These are phyloP conservation scores for Colletotrichum sublineola DNA, from an alignment of 2,329 filamentous ascomycete species.

Conservation along the genomic window DNA sequence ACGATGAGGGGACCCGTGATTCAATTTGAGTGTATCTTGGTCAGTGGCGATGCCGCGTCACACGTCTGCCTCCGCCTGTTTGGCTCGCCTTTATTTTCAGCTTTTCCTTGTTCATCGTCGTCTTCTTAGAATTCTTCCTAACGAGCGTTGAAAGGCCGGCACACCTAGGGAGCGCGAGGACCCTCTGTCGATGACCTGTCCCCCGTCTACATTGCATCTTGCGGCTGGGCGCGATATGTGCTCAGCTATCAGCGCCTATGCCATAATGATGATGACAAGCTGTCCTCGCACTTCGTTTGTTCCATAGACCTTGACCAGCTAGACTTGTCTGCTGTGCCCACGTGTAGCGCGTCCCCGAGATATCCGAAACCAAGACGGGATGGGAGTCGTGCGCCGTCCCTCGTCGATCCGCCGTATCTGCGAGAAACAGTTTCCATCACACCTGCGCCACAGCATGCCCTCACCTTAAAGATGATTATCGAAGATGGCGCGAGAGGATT, in stretches of 20 bases:
- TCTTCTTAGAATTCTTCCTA: background rate
- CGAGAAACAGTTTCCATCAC: background rate
- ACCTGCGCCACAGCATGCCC: background rate
- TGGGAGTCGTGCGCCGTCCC: background rate
- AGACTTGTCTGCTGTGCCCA: background rate
- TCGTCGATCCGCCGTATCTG: background rate
- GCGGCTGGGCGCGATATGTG: background rate
- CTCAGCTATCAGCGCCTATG: background rate
- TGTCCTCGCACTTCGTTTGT: background rate
- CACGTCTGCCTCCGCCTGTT: background rate
- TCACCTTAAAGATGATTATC: background rate
- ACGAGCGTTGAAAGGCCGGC: background rate
- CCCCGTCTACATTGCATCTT: background rate
- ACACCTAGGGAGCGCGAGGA: background rate
- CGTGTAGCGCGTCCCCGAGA: background rate
- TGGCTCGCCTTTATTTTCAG: background rate
- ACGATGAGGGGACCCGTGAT: conserved; percentile 9
- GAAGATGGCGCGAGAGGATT: no score
- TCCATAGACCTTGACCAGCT: background rate
- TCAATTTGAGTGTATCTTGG: background rate
- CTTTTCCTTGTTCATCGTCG: background rate
- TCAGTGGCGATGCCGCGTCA: background rate
- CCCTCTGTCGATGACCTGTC: background rate
- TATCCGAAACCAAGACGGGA: background rate
- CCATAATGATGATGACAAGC: background rate